These are phyloP conservation scores for Sporothrix inflata DNA, from an alignment of 2,329 filamentous ascomycete genomes.

Conservation along the genomic window DNA sequence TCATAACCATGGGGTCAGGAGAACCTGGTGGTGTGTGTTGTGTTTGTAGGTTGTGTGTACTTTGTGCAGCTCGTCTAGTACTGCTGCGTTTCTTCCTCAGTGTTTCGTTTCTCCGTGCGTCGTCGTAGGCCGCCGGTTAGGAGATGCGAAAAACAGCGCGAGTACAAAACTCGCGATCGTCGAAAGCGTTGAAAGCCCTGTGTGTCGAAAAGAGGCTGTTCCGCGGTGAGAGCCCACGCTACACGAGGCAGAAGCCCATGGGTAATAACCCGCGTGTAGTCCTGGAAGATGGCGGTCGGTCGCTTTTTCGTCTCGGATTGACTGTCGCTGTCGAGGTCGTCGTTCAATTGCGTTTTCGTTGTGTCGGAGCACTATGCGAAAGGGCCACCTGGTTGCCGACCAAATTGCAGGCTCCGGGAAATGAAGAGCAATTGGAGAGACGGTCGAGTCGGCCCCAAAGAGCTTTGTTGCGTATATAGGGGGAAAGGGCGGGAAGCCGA, in stretches of 20 bases:
- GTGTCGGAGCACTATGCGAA: neutral
- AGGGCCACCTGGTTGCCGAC: neutral
- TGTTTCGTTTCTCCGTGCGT: neutral
- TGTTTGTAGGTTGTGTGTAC: neutral
- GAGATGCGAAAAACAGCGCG: no score
- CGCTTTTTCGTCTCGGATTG: neutral
- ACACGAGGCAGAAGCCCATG: conserved; percentile 26
- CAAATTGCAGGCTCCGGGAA: conserved; percentile 13
- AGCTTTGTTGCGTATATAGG: neutral
- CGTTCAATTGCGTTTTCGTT: neutral
- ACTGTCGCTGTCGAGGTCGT: neutral
- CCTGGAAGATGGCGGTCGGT: neutral
- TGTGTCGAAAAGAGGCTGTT: neutral
- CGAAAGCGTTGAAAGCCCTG: neutral
- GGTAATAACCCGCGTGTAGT: neutral
- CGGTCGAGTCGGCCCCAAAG: neutral
- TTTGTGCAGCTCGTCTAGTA: neutral
- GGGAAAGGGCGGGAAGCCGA: neutral
- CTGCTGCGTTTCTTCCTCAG: neutral
- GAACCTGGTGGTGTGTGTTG: neutral
- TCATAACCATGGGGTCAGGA: conserved; percentile 44
- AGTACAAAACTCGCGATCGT: neutral
- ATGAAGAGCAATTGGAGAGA: neutral
- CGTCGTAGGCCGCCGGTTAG: neutral
- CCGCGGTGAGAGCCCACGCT: neutral